Percentiles rank a stretch among this genome's conserved stretches.
These are phyloP conservation scores for Sugiyamaella paludigena DNA, from an alignment of 1,139 yeast species.

Conservation along the genomic window DNA sequence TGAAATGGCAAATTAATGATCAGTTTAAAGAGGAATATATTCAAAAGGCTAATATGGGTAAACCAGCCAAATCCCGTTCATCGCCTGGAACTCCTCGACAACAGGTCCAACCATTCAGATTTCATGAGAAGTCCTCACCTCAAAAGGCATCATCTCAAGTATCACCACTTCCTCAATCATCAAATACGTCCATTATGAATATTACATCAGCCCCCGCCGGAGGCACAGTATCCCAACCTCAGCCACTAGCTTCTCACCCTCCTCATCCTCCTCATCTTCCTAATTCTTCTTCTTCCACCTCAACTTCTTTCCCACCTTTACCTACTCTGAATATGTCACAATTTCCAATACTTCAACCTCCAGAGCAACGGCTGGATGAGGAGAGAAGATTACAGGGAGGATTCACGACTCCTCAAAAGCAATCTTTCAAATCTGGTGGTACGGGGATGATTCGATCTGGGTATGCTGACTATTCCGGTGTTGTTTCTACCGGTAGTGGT, in stretches of 20 bases:
- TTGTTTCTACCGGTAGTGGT: conserved; percentile 3
- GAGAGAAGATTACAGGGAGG: conserved; percentile 8
- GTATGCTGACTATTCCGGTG: too few species aligned
- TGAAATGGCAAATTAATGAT: conserved; percentile 97
- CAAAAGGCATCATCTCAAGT: too few species aligned
- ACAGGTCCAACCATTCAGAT: conserved; percentile 10
- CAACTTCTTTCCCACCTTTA: conserved; percentile 7
- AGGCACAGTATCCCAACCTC: neutral
- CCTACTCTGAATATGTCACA: conserved; percentile 11
- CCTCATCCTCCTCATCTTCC: neutral
- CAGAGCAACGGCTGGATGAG: conserved; percentile 19
- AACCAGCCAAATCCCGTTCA: conserved; percentile 8
- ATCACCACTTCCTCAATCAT: neutral
- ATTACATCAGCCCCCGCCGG: conserved; percentile 19
- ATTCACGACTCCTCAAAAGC: conserved; percentile 15
- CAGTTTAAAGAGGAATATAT: conserved; percentile 80
- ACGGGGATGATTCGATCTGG: neutral
- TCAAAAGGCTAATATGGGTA: conserved; percentile 55
- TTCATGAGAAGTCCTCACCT: neutral
- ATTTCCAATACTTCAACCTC: conserved; percentile 9
- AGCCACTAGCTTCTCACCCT: too few species aligned
- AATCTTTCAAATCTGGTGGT: neutral
- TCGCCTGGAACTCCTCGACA: conserved; percentile 7
- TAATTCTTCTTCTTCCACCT: neutral
- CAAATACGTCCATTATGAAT: neutral